Evolutionary conservation across 2,329 filamentous ascomycete genomes (phyloP).

Genomic region (Bisporella sp.): DNA sequence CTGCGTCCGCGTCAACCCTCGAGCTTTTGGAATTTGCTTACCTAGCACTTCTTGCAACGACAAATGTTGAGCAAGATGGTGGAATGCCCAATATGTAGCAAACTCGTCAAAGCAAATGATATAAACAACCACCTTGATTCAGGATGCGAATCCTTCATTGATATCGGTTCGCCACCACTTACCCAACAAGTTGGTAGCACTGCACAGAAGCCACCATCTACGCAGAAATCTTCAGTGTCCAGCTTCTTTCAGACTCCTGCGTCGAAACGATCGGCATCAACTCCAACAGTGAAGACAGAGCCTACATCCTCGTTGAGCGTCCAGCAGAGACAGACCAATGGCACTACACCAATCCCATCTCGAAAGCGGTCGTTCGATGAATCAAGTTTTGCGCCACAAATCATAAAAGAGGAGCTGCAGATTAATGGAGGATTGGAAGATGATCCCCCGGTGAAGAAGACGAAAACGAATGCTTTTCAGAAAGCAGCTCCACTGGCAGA

Average conservation of each 20-base stretch:
- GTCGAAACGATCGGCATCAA: conserved; percentile 40
- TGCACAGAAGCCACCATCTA: conserved; percentile 38
- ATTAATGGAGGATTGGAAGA: conserved; percentile 1
- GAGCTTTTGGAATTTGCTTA: too few relatives aligned
- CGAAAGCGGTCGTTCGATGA: conserved; percentile 27
- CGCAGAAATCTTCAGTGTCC: conserved; percentile 36
- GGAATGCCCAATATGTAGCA: conserved; percentile 75
- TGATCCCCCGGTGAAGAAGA: conserved; percentile 47
- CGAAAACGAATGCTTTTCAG: conserved; percentile 56
- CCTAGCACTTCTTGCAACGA: too few relatives aligned
- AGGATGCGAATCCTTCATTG: conserved; percentile 61
- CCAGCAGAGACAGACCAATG: conserved; percentile 27
- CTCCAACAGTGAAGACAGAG: conserved; percentile 21
- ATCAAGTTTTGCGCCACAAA: conserved; percentile 1
- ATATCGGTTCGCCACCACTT: conserved; percentile 36
- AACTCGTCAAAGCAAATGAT: conserved; percentile 60
- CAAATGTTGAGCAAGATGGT: conserved; percentile 36
- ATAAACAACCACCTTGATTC: conserved; percentile 94
- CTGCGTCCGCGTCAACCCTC: too few relatives aligned
- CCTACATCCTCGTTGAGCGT: conserved; percentile 27
- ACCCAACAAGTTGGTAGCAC: conserved; percentile 30
- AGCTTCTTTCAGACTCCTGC: conserved; percentile 57
- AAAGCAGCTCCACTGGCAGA: conserved; percentile 82
- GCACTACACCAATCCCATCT: conserved; percentile 16
- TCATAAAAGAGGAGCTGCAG: conserved; percentile 11